Evolutionary conservation across 495 filamentous ascomycete species (phyloP), one percentile per base, ranked within the genome.

Genomic region (Hyaloscypha variabilis): DNA sequence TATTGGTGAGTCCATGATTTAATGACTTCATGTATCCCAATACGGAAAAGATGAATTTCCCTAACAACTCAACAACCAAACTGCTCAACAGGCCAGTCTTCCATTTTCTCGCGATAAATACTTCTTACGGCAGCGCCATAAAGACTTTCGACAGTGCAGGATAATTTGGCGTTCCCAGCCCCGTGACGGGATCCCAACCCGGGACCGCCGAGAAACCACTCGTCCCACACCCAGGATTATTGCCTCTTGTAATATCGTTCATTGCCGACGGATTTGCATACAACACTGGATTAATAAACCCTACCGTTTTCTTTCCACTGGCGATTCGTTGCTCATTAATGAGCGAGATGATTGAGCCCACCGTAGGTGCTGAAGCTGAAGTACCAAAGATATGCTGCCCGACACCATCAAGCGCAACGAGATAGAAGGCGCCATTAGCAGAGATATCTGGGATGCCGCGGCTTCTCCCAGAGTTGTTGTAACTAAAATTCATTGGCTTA

Each of bases 371-470:
- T 2, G 72, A 73, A 2, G 71, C 72, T 17, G 85, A 60, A 17
- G 87, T 87, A 10, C 87, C 81, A 10, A 70, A 77, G 19, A 83
- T 73, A 5, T 78, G 72, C 1, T 66, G 63, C 31, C 78, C 75
- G 2, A 71, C 13, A 4, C 80, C 82, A 24, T 71, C 69, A 19
- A 80, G 74, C 21, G 59, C 79, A 23, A 86, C 75, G 23, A 82
- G 67, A 60, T 86, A 80, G 55, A 84, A 81, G 34, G 85, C 84
- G n/a, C 83, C 87, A 21, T 83, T 81, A 14, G 86, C 85, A 3
- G 83, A 74, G 29, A 91, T 80, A 58, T 91, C 89, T 0, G 89
- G 88, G 60, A 84, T 88, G 0, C 78, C 88, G 26, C 89, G 81
- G 2, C 30, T 46, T 28, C 24, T 54, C 79, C 56, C 81, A 79